Evolutionary conservation across 345 rosid genomes (phyloP).

Genomic region (Trapa incisa): DNA sequence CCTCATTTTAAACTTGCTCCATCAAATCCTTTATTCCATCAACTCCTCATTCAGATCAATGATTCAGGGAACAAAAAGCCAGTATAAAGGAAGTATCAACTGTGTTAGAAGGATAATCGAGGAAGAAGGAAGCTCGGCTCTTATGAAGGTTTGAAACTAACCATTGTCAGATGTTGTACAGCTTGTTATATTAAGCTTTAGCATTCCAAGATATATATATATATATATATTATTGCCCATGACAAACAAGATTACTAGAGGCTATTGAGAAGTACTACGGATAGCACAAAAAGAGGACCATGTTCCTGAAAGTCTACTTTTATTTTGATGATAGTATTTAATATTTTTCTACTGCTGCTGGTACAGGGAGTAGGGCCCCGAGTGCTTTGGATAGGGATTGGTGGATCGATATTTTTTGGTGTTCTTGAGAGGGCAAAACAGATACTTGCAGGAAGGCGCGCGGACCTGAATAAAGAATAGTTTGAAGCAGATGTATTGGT

Average conservation of each 20-base stretch:
- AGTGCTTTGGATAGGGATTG: slow-evolving; percentile 87
- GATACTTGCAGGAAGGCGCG: slow-evolving; percentile 42
- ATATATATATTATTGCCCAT: background rate
- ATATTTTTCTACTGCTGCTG: background rate
- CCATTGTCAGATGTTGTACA: background rate
- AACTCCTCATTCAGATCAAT: background rate
- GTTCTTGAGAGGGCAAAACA: slow-evolving; percentile 78
- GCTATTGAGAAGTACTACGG: background rate
- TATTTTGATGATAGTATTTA: background rate
- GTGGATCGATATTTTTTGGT: slow-evolving; percentile 80
- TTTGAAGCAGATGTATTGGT: background rate
- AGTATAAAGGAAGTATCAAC: slow-evolving; percentile 65
- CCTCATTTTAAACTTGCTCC: background rate
- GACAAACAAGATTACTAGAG: background rate
- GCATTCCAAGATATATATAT: background rate
- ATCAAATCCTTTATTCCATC: background rate
- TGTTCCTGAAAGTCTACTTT: background rate
- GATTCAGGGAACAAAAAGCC: slow-evolving; percentile 63
- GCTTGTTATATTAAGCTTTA: background rate
- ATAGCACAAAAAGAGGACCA: background rate
- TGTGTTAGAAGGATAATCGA: slow-evolving; percentile 68
- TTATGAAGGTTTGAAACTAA: slow-evolving; percentile 46
- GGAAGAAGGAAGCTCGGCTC: slow-evolving; percentile 86
- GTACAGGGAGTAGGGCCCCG: slow-evolving; percentile 81
- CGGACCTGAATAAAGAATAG: slow-evolving; percentile 17